phyloP scores from a whole-genome alignment of 148 eudicot species.

The Cornus kousa region DNA sequence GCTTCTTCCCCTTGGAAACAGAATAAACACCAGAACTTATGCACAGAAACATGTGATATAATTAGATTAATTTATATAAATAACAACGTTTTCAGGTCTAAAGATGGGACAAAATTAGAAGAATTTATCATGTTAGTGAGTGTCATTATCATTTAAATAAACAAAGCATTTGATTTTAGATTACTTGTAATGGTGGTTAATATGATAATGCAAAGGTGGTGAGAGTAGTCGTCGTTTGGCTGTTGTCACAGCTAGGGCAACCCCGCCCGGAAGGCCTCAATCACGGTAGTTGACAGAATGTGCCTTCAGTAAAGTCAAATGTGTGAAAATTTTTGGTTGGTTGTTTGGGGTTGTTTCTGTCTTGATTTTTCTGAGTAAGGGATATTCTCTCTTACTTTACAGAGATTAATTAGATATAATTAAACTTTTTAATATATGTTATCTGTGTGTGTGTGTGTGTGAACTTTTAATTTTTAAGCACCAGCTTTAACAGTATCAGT shows the following conservation, averaged over 20 bases:
- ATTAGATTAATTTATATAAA: background rate
- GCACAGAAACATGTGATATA: background rate
- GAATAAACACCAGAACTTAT: conserved; percentile 6
- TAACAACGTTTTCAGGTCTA: conserved; percentile 4
- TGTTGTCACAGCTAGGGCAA: conserved; percentile 21
- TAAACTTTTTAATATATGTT: too few relatives aligned
- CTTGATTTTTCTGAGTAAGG: conserved; percentile 26
- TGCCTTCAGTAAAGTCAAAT: background rate
- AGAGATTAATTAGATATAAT: background rate
- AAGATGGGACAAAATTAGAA: conserved; percentile 18
- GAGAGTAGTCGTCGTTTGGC: conserved; percentile 26
- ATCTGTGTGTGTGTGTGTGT: too few relatives aligned
- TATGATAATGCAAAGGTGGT: conserved; percentile 11
- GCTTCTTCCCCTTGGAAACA: conserved; percentile 19
- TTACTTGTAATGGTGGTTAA: background rate
- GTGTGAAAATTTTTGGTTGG: conserved; percentile 21
- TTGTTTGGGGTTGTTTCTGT: conserved; percentile 31
- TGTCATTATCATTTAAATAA: conserved; percentile 29
- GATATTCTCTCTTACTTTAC: conserved; percentile 33
- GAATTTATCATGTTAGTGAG: conserved; percentile 28
- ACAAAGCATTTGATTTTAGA: conserved; percentile 7
- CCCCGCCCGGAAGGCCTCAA: conserved; percentile 8
- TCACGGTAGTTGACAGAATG: conserved; percentile 31
- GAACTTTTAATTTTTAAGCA: background rate
- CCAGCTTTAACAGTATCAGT: background rate